Conservation (phyloP, 805 yeast species). For the Candida vaughaniae region DNA sequence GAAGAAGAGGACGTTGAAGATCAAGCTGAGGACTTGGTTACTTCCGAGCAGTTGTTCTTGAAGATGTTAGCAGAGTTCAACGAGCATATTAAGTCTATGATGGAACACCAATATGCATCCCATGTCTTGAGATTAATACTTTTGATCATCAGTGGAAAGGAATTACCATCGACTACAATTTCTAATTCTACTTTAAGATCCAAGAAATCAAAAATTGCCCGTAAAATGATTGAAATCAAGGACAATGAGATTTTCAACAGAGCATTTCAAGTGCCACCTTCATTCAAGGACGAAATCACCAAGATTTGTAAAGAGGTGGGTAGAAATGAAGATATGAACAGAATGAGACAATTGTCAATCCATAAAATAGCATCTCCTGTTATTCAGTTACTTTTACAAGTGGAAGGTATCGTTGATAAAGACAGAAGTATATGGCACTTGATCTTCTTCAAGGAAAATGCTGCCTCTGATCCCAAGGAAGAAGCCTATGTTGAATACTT, state of each 20-base stretch:
- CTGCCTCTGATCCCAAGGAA: constrained; percentile 56
- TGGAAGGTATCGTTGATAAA: constrained; percentile 78
- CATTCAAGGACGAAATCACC: constrained; percentile 61
- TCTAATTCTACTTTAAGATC: constrained; percentile 75
- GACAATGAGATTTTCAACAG: constrained; percentile 71
- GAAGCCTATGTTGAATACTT: constrained; percentile 82
- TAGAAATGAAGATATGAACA: constrained; percentile 31
- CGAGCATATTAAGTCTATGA: constrained; percentile 58
- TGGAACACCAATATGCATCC: constrained; percentile 79
- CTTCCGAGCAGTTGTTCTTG: constrained; percentile 67
- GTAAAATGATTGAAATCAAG: constrained; percentile 87
- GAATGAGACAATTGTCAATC: constrained; percentile 69
- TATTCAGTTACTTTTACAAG: constrained; percentile 69
- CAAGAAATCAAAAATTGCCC: constrained; percentile 80
- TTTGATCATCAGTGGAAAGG: constrained; percentile 72
- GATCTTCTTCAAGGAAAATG: constrained; percentile 51
- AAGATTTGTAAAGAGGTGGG: constrained; percentile 45
- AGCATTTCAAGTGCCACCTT: constrained; percentile 65
- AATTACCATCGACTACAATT: constrained; percentile 68
- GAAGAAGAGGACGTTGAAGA: constrained; percentile 32
- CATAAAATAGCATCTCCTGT: constrained; percentile 88
- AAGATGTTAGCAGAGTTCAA: constrained; percentile 66
- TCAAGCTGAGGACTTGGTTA: constrained; percentile 34
- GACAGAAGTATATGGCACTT: constrained; percentile 70
- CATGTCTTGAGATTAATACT: constrained; percentile 78